These are phyloP conservation scores for Pyropia haitanensis DNA, from an alignment of 23 red algal genomes.

Conservation along the genomic window DNA sequence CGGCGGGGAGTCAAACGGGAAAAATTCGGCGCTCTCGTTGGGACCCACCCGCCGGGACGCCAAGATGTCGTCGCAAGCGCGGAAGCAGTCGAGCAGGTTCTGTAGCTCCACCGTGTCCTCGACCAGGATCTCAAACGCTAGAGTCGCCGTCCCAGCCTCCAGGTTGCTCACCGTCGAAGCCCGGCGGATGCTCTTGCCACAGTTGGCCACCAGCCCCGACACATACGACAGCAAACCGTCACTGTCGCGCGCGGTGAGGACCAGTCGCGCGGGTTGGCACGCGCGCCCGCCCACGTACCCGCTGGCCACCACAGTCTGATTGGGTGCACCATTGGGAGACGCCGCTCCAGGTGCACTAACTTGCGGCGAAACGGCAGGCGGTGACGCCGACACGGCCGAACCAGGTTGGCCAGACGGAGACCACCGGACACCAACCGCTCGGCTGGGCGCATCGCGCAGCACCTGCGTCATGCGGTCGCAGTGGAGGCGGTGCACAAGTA, in stretches of 20 bases:
- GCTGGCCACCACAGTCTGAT: background rate
- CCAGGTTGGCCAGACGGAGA: too few relatives aligned
- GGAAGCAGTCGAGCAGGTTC: conserved; percentile 34
- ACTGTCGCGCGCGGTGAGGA: conserved; percentile 52
- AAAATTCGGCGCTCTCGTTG: conserved; percentile 30
- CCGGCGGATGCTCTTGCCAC: conserved; percentile 61
- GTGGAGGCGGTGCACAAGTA: background rate
- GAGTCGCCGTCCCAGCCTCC: conserved; percentile 29
- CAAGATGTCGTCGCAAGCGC: conserved; percentile 43
- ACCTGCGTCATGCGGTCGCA: background rate
- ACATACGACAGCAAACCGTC: conserved; percentile 69
- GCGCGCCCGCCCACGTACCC: background rate
- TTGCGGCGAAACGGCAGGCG: too few relatives aligned
- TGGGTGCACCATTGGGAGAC: background rate
- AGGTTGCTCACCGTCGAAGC: conserved; percentile 34
- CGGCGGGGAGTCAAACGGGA: conserved; percentile 1
- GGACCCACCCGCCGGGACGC: conserved; percentile 22
- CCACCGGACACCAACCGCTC: background rate
- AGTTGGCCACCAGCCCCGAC: conserved; percentile 42
- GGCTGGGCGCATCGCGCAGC: background rate
- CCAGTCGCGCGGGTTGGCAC: conserved; percentile 26
- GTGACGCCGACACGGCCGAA: too few relatives aligned
- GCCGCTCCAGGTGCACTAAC: too few relatives aligned
- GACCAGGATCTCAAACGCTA: conserved; percentile 76
- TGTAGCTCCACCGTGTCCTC: conserved; percentile 36